Evolutionary conservation across 306 rosid genomes (phyloP).

Genomic region (Pachyrhizus erosus): DNA sequence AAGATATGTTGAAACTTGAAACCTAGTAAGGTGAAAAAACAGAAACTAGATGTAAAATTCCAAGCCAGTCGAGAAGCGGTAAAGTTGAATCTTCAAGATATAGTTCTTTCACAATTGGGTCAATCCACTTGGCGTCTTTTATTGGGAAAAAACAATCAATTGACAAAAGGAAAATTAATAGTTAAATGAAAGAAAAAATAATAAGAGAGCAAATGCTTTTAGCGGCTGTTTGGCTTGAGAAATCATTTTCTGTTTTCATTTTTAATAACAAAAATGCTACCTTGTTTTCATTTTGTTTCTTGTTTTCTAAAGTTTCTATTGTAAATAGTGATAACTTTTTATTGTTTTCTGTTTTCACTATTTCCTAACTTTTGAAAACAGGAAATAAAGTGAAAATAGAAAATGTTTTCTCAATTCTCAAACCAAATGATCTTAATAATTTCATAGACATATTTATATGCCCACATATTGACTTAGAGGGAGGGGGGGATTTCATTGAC

Average conservation of each 20-base stretch:
- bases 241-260: background rate
- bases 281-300: background rate
- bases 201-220: constrained; percentile 3
- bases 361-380: background rate
- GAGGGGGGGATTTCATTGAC: background rate
- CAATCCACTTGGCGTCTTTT: background rate
- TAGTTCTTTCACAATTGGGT: constrained; percentile 2
- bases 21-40: background rate
- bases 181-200: background rate
- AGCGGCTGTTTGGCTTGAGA: no score
- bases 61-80: background rate
- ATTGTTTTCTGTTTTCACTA: background rate
- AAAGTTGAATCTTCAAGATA: background rate
- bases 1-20: constrained; percentile 1
- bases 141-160: background rate
- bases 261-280: background rate
- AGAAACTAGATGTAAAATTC: background rate
- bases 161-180: constrained; percentile 2
- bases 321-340: background rate
- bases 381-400: background rate
- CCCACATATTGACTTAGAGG: constrained; percentile 7
- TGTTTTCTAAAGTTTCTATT: background rate
- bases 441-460: background rate
- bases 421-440: background rate
- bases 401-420: background rate